Base-by-base conservation (phyloP, 805 yeast genomes). In the Sugiyamaella valdiviana region DNA sequence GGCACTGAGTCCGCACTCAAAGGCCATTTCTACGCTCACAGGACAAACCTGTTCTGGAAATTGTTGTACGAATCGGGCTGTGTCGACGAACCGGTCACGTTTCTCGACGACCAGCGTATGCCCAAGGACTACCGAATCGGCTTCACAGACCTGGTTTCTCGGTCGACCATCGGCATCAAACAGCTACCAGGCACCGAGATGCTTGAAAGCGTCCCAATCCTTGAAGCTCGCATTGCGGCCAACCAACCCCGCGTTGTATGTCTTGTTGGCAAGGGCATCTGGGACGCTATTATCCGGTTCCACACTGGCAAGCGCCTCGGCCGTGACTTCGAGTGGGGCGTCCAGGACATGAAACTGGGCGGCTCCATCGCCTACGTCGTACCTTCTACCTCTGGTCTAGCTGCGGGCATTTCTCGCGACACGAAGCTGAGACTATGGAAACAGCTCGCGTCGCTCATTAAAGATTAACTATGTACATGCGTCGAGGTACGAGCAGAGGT, bases 11-110 rank as follows among this genome's bases (percentile, higher is more conserved):
- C 89, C 1, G 76, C 86, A 0, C 55, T 64, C 16, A 61, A 66
- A 6, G 88, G 84, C 29, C 90, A 83, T 59, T 78, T 83, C 57
- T 84, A 80, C 61, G 91, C 91, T 0, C 90, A 85, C 59, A 76
- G 67, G 16, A 72, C 85, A 10, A 84, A 84, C 57, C 60, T 73
- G 32, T 84, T 85, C 59, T 84, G 90, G 90, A 78, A 74, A 50
- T 62, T 83, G 26, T 64, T 83, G 55, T 75, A 74, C 58, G 76
- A 76, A 51, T 71, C 82, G 6, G 70, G 74, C 4, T 56, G 81
- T 5, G 69, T 80, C 3, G 46, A 51, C 5, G 51, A 58, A 23
- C 51, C 50, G n/a, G 56, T 71, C 4, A 57, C 62, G 0, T 62
- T 51, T 24, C 50, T 70, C 38, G 84, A 80, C 50, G 76, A 68